Conservation (phyloP, 2,329 filamentous ascomycete species). For the Neophaeococcomyces mojaviensis region DNA sequence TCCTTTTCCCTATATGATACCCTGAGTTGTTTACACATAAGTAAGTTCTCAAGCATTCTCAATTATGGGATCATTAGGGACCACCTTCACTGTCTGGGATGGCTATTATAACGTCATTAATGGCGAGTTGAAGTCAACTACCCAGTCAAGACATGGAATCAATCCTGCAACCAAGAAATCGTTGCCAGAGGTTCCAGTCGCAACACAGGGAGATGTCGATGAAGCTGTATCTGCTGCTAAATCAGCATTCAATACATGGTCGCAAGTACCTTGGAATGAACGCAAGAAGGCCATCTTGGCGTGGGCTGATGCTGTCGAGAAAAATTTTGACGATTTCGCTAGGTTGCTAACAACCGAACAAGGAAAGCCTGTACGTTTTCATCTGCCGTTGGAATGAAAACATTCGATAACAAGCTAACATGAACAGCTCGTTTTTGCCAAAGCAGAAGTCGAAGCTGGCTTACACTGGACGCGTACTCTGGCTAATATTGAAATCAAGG, state of each 20-base stretch:
- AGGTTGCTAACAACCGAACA: conserved; percentile 37
- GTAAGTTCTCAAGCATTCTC: no score
- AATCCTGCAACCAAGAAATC: conserved; percentile 46
- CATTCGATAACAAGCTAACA: neutral
- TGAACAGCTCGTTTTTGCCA: conserved; percentile 17
- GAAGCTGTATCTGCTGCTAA: conserved; percentile 43
- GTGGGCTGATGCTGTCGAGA: conserved; percentile 31
- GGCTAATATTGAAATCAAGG: conserved; percentile 16
- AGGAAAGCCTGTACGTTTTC: conserved; percentile 29
- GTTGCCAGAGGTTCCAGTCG: conserved; percentile 46
- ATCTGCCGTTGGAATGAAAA: neutral
- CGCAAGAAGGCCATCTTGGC: conserved; percentile 27
- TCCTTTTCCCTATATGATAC: no score
- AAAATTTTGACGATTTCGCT: conserved; percentile 30
- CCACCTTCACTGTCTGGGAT: conserved; percentile 5
- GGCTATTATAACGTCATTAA: conserved; percentile 31
- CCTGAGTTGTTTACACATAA: no score
- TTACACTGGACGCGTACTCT: conserved; percentile 17
- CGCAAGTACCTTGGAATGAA: conserved; percentile 28
- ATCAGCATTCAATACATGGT: conserved; percentile 43
- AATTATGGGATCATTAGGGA: no score
- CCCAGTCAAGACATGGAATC: conserved; percentile 40
- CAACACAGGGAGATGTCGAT: conserved; percentile 43
- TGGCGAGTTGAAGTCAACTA: conserved; percentile 39
- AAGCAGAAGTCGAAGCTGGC: conserved; percentile 14